These are phyloP conservation scores for Collybia mongolica DNA, from an alignment of 768 basidiomycete species.

Conservation along the genomic window DNA sequence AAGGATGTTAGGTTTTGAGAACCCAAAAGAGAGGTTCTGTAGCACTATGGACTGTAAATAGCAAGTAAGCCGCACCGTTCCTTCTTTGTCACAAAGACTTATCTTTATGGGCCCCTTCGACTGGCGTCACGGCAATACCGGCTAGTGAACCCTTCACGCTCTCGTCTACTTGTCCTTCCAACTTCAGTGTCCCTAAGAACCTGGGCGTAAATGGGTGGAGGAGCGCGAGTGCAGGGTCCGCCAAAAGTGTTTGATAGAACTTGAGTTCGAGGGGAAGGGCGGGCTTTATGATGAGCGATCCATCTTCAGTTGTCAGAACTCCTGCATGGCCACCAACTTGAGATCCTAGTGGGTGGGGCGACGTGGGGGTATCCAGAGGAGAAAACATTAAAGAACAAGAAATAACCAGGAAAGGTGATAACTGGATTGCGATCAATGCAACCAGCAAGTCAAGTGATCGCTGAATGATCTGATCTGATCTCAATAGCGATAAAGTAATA, in stretches of 20 bases:
- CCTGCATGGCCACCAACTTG: conserved; percentile 84
- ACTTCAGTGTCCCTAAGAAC: conserved; percentile 76
- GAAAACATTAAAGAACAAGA: background rate
- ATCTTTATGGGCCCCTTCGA: conserved; percentile 18
- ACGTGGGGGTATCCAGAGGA: background rate
- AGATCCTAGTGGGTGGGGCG: conserved; percentile 7
- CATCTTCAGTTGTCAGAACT: conserved; percentile 69
- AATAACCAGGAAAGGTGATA: background rate
- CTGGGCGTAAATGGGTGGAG: conserved; percentile 66
- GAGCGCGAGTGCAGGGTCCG: conserved; percentile 35
- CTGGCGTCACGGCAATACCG: conserved; percentile 9
- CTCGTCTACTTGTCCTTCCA: conserved; percentile 60
- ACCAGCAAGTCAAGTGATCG: background rate
- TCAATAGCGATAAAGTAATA: background rate
- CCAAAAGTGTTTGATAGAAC: conserved; percentile 65
- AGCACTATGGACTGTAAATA: conserved; percentile 71
- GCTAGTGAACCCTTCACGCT: conserved; percentile 17
- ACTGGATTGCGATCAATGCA: background rate
- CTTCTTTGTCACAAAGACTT: conserved; percentile 1
- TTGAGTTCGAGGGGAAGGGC: conserved; percentile 59
- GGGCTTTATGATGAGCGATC: conserved; percentile 80
- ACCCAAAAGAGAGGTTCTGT: conserved; percentile 76
- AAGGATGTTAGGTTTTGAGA: conserved; percentile 80
- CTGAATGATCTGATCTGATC: background rate
- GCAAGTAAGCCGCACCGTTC: background rate